Evolutionary conservation across 2,329 filamentous ascomycete species (phyloP).

Genomic region (Phialocephala subalpina): DNA sequence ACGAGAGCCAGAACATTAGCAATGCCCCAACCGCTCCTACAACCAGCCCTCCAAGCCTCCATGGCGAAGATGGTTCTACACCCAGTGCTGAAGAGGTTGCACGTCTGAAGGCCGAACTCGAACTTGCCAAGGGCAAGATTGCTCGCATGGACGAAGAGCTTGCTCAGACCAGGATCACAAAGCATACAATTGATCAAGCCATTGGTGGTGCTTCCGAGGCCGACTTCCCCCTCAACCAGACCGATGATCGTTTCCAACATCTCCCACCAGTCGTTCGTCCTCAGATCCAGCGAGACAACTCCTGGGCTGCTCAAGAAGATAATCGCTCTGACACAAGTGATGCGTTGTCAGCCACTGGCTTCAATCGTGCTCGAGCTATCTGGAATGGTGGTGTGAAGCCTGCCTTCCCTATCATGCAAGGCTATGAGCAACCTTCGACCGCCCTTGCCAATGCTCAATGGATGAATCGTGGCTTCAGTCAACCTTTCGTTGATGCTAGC

Average conservation of each 20-base stretch:
- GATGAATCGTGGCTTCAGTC: slow-evolving; percentile 49
- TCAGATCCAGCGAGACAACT: slow-evolving; percentile 49
- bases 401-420: slow-evolving; percentile 41
- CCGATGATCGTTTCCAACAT: slow-evolving; percentile 37
- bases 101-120: slow-evolving; percentile 75
- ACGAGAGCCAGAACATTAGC: slow-evolving; percentile 56
- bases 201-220: slow-evolving; percentile 57
- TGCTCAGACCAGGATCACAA: slow-evolving; percentile 67
- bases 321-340: slow-evolving; percentile 65
- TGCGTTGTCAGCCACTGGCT: slow-evolving; percentile 56
- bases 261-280: slow-evolving; percentile 46
- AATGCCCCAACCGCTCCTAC: slow-evolving; percentile 58
- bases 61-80: slow-evolving; percentile 47
- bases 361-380: slow-evolving; percentile 62
- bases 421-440: slow-evolving; percentile 41
- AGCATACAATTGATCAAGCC: slow-evolving; percentile 64
- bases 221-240: slow-evolving; percentile 45
- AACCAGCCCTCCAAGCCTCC: slow-evolving; percentile 61
- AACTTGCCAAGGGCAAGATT: slow-evolving; percentile 74
- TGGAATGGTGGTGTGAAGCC: slow-evolving; percentile 58
- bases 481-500: slow-evolving; percentile 41
- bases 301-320: slow-evolving; percentile 63
- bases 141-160: slow-evolving; percentile 76
- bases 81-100: slow-evolving; percentile 64
- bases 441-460: slow-evolving; percentile 53